Evolutionary conservation across 257 asterid species (phyloP), one percentile per base, ranked within the genome.

Genomic region (Oldenlandia corymbosa): DNA sequence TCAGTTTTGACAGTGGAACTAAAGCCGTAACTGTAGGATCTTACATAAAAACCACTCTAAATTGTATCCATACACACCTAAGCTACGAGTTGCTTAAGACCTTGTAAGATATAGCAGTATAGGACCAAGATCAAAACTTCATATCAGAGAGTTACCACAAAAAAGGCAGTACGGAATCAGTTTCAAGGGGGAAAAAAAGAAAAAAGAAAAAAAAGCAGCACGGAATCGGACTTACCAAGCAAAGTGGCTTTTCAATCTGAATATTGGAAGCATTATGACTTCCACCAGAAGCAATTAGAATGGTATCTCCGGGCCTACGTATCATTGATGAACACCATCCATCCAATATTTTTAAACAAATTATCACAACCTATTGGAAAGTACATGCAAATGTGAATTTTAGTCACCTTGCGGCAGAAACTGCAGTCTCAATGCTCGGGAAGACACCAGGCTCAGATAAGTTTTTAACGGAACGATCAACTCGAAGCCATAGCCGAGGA

Each of bases 251-350:
- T 59, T 78, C 81, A 21, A 92, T 92, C 85, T 87, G 97, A 76
- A 92, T 85, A 76, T 87, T 85, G 51, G 94, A 89, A 1, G 91
- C 80, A 65, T 50, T 79, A 69, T 92, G 97, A 74, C 80, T 78
- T 55, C 99, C 99, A 46, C 99, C 99, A 6, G 95, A 93, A 52
- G 97, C 87, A 80, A 92, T 81, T 69, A 92, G 81, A 68, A 92
- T 90, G 43, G 96, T 89, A 75, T 92, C 99, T 31, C 99, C 98
- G 56, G 98, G 95, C 88, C 98, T 88, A 87, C 64, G 75, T 46
- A 58, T 32, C 59, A 74, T 72, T 62, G 60, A 71, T 73, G 56
- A 60, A 54, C 60, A 59, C 27, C 26, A 2, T 31, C 31, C 56
- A 32, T 47, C 68, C 14, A 73, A 52, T n/a, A n/a, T n/a, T 34